Conservation (phyloP, 768 basidiomycete genomes). For the Lentinula sp. region DNA sequence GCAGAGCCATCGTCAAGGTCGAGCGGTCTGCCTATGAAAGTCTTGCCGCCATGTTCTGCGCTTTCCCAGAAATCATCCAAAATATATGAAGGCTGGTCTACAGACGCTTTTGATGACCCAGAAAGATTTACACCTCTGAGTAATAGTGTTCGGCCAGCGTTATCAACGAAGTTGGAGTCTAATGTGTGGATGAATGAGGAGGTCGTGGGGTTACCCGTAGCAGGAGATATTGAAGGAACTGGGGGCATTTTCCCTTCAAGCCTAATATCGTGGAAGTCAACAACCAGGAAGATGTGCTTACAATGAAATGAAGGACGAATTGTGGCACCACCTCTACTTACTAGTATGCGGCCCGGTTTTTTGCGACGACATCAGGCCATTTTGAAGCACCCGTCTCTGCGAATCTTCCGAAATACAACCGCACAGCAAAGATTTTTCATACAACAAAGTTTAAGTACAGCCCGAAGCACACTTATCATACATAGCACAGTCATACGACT, state of each 20-base stretch:
- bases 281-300: neutral
- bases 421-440: too few relatives aligned
- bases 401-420: too few relatives aligned
- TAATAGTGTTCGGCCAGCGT: constrained; percentile 67
- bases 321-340: neutral
- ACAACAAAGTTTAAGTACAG: too few relatives aligned
- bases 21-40: constrained; percentile 74
- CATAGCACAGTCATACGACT: too few relatives aligned
- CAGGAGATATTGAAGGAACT: constrained; percentile 52
- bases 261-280: neutral
- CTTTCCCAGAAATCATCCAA: constrained; percentile 78
- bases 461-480: too few relatives aligned
- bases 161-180: constrained; percentile 67
- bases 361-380: too few relatives aligned
- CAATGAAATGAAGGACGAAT: too few relatives aligned
- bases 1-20: constrained; percentile 81
- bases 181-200: constrained; percentile 60
- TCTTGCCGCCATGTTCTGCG: constrained; percentile 62
- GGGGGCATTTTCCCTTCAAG: constrained; percentile 36
- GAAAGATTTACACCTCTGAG: constrained; percentile 95
- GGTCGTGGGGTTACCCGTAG: constrained; percentile 43
- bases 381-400: too few relatives aligned
- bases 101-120: constrained; percentile 81
- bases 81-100: constrained; percentile 59
- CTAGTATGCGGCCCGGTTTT: too few relatives aligned